phyloP scores from a whole-genome alignment of 169 alveolate species.

The Plasmodium fragile region DNA sequence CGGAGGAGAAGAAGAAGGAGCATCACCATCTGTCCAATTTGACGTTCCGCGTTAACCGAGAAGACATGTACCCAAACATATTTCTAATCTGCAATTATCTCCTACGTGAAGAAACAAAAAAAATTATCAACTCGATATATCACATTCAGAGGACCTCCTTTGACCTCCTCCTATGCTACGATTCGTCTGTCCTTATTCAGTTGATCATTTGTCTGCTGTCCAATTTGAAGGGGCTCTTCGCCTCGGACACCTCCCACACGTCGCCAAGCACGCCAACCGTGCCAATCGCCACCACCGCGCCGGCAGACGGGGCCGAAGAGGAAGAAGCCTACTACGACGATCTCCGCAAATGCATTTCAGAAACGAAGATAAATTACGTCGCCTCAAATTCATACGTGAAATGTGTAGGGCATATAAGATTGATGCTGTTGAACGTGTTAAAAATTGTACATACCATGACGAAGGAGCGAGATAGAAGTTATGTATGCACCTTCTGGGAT shows the following conservation, averaged over 20 bases:
- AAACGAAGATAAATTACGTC: not conserved
- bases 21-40: not conserved
- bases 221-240: constrained; percentile 10
- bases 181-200: constrained; percentile 39
- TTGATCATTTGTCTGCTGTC: constrained; percentile 10
- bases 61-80: constrained; percentile 49
- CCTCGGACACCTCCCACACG: not conserved
- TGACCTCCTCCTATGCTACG: constrained; percentile 10
- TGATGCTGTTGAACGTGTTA: constrained; percentile 31
- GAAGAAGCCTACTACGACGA: not conserved
- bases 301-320: not conserved
- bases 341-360: constrained; percentile 18
- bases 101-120: constrained; percentile 47
- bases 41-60: not conserved
- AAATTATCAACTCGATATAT: constrained; percentile 2
- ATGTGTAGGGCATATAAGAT: constrained; percentile 11
- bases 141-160: constrained; percentile 22
- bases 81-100: constrained; percentile 51
- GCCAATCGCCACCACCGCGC: not conserved
- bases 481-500: constrained; percentile 56
- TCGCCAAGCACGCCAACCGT: not conserved
- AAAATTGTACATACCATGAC: constrained; percentile 3
- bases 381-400: constrained; percentile 8
- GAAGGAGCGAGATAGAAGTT: not conserved
- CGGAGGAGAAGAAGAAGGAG: not conserved